phyloP scores from a whole-genome alignment of 2,329 filamentous ascomycete genomes.

The Boeremia lycopersici region DNA sequence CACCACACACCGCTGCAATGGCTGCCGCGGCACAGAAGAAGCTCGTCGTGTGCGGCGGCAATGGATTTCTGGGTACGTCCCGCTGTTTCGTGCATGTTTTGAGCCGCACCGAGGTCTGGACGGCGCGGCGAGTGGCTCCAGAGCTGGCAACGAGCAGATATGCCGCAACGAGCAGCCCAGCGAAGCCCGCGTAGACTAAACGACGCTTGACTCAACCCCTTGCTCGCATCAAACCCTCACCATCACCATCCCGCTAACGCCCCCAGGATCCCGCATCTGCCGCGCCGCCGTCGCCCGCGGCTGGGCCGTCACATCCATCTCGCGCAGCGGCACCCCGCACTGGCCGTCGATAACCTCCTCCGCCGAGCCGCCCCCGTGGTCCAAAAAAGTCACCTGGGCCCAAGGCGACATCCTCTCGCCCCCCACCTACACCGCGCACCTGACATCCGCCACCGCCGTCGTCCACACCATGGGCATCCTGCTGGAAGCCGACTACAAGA shows the following conservation, averaged over 20 bases:
- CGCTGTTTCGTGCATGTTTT: neutral
- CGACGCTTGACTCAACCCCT: neutral
- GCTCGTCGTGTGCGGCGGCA: slow-evolving; percentile 90
- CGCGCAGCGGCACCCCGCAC: slow-evolving; percentile 88
- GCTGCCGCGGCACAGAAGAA: slow-evolving; percentile 70
- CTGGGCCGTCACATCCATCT: slow-evolving; percentile 92
- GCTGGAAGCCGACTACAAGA: slow-evolving; percentile 97
- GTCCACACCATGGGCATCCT: slow-evolving; percentile 96
- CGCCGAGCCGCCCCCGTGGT: slow-evolving; percentile 75
- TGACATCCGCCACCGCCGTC: slow-evolving; percentile 80
- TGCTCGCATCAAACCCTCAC: too few species aligned
- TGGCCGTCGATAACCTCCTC: slow-evolving; percentile 83
- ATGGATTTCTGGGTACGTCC: slow-evolving; percentile 77
- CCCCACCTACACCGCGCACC: slow-evolving; percentile 74
- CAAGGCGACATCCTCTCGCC: slow-evolving; percentile 87
- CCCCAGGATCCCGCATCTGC: slow-evolving; percentile 76
- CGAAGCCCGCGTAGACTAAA: too few species aligned
- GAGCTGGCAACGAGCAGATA: too few species aligned
- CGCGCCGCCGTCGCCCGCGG: slow-evolving; percentile 83
- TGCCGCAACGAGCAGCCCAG: too few species aligned
- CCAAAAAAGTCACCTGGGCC: slow-evolving; percentile 82
- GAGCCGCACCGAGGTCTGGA: neutral
- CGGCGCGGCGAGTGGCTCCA: neutral
- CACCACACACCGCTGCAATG: slow-evolving; percentile 34
- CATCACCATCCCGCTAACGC: neutral